Conservation (phyloP, 2,329 filamentous ascomycete species). For the Colletotrichum simmondsii region DNA sequence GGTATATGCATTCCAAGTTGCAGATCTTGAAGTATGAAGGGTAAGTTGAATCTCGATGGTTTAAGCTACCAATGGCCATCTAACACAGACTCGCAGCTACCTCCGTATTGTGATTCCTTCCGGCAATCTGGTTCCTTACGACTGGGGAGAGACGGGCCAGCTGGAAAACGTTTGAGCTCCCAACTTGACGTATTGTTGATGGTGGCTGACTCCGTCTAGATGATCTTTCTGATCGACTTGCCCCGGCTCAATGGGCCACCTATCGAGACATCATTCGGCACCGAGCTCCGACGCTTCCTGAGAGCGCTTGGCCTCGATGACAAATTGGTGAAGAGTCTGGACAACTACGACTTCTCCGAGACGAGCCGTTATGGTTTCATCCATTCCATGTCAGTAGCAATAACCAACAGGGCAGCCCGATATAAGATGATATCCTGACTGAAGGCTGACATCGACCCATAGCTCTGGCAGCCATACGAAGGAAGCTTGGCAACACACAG, state of each 20-base stretch:
- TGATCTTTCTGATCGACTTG: constrained; percentile 92
- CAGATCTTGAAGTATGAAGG: constrained; percentile 79
- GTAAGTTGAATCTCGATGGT: constrained; percentile 7
- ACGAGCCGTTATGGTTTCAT: constrained; percentile 83
- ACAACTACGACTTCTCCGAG: constrained; percentile 83
- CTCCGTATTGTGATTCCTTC: constrained; percentile 86
- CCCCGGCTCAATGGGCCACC: constrained; percentile 65
- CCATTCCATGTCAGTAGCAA: constrained; percentile 76
- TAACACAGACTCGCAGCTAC: constrained; percentile 51
- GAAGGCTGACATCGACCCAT: constrained; percentile 37
- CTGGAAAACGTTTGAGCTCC: constrained; percentile 80
- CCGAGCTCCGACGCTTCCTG: constrained; percentile 78
- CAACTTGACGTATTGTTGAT: background rate
- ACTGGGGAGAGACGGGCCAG: constrained; percentile 87
- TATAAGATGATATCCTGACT: background rate
- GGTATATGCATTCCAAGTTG: constrained; percentile 93
- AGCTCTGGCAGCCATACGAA: constrained; percentile 68
- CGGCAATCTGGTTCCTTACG: constrained; percentile 85
- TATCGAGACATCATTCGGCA: constrained; percentile 63
- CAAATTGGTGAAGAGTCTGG: constrained; percentile 73
- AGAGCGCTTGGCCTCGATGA: constrained; percentile 72
- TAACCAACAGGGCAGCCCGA: constrained; percentile 1
- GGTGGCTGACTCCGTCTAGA: constrained; percentile 55
- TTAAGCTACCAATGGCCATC: background rate
- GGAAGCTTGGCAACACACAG: constrained; percentile 54